Evolutionary conservation across 2,329 filamentous ascomycete genomes (phyloP).

Genomic region (Talaromyces sp.): DNA sequence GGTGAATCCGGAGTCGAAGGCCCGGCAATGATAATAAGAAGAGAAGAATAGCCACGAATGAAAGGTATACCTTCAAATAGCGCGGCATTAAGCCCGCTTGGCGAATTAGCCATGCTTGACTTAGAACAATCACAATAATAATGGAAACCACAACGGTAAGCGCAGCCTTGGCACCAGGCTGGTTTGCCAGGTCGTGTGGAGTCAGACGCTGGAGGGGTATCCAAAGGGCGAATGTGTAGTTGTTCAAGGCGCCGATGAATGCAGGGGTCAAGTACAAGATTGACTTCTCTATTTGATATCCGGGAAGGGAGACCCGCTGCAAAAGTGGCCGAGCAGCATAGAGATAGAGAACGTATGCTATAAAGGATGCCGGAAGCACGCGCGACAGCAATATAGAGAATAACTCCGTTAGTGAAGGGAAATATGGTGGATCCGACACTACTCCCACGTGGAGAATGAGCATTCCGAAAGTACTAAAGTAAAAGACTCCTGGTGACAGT

Average conservation of each 20-base stretch:
- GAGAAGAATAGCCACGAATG: constrained; percentile 63
- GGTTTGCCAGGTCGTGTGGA: constrained; percentile 77
- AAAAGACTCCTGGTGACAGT: constrained; percentile 72
- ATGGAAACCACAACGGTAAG: constrained; percentile 70
- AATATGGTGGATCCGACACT: constrained; percentile 76
- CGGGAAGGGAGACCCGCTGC: constrained; percentile 56
- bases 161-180: constrained; percentile 82
- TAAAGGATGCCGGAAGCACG: constrained; percentile 81
- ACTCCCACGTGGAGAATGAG: constrained; percentile 87
- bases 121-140: constrained; percentile 62
- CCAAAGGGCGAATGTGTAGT: constrained; percentile 81
- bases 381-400: constrained; percentile 74
- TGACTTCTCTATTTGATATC: constrained; percentile 75
- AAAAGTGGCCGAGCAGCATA: constrained; percentile 73
- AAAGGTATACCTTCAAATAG: constrained; percentile 71
- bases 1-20: constrained; percentile 82
- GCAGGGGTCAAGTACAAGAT: constrained; percentile 83
- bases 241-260: constrained; percentile 88
- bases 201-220: constrained; percentile 94
- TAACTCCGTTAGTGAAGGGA: constrained; percentile 62
- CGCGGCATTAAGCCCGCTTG: constrained; percentile 73
- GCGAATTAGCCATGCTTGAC: constrained; percentile 80
- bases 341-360: constrained; percentile 79
- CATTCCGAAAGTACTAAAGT: constrained; percentile 73
- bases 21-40: constrained; percentile 67